Percentiles rank a stretch among this genome's conserved stretches.
Conservation (phyloP, 805 yeast genomes). For the Lachancea sp. region DNA sequence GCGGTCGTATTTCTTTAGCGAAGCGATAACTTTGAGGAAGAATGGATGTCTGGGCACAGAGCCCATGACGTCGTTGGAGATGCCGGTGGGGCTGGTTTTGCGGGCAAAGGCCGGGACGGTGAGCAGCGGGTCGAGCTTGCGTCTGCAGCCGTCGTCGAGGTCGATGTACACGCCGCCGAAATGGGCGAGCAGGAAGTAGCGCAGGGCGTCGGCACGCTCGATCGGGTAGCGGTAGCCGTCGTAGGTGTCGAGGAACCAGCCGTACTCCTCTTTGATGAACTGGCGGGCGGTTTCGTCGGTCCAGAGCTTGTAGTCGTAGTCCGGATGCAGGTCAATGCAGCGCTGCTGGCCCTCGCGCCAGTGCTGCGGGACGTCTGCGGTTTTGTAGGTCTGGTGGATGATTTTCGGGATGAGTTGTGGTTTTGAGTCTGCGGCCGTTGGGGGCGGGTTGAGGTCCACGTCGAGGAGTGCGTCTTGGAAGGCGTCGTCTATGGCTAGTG, state of each 20-base stretch:
- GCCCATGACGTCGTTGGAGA: constrained; percentile 91
- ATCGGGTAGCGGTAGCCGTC: constrained; percentile 75
- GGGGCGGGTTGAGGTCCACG: constrained; percentile 56
- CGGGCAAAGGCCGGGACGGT: constrained; percentile 81
- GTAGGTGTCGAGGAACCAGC: constrained; percentile 81
- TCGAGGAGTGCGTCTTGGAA: constrained; percentile 56
- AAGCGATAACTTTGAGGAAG: constrained; percentile 62
- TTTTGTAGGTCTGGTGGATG: constrained; percentile 89
- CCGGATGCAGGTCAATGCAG: constrained; percentile 76
- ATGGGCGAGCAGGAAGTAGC: constrained; percentile 76
- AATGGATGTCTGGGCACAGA: constrained; percentile 82
- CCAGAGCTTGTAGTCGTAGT: constrained; percentile 84
- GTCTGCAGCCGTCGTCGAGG: constrained; percentile 80
- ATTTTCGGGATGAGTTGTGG: constrained; percentile 75
- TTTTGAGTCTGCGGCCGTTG: constrained; percentile 35
- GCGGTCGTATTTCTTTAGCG: constrained; percentile 53
- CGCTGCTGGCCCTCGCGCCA: constrained; percentile 77
- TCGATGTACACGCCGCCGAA: constrained; percentile 90
- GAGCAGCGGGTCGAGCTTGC: constrained; percentile 72
- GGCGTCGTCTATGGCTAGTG: constrained; percentile 68
- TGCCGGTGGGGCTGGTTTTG: constrained; percentile 83
- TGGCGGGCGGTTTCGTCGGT: constrained; percentile 78
- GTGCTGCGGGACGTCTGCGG: constrained; percentile 65
- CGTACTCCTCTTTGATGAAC: constrained; percentile 70
- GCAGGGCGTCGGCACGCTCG: constrained; percentile 83